Percentiles rank a stretch among this genome's conserved stretches.
phyloP scores from a whole-genome alignment of 768 basidiomycete genomes.

The Tremella mesenterica region DNA sequence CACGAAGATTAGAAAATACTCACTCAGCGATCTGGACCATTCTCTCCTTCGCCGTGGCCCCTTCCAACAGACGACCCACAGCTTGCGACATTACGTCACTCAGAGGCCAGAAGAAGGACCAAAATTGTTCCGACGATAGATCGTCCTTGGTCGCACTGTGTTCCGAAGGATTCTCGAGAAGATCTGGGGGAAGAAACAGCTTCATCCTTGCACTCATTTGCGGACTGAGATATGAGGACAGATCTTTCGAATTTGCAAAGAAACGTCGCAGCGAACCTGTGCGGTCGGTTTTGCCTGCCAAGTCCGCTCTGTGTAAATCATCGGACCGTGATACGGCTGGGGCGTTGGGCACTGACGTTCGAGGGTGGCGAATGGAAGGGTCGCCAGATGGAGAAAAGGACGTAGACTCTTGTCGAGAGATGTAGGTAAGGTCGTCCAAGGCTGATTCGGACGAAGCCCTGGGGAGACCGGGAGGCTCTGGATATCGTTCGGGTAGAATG shows the following conservation, averaged over 20 bases:
- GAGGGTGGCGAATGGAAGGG: constrained; percentile 1
- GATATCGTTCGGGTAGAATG: background rate
- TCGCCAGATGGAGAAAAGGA: background rate
- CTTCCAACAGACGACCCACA: background rate
- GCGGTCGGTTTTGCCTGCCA: background rate
- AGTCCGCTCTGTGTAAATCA: background rate
- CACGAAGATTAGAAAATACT: constrained; percentile 2
- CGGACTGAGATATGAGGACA: constrained; percentile 14
- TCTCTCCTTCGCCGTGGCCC: background rate
- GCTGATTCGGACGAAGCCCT: constrained; percentile 12
- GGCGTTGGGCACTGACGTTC: background rate
- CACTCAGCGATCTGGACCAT: constrained; percentile 16
- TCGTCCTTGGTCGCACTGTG: constrained; percentile 2
- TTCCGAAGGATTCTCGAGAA: constrained; percentile 5
- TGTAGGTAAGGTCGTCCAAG: background rate
- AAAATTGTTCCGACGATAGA: constrained; percentile 10
- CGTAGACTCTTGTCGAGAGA: constrained; percentile 1
- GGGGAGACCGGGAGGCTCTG: constrained; percentile 6
- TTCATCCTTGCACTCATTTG: constrained; percentile 16
- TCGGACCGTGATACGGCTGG: background rate
- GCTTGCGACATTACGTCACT: constrained; percentile 5
- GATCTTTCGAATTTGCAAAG: constrained; percentile 6
- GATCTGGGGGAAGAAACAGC: background rate
- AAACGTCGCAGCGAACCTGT: constrained; percentile 1
- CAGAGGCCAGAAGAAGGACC: constrained; percentile 20